Evolutionary conservation across 2,329 filamentous ascomycete species (phyloP), one percentile per base, ranked within the genome.

Genomic region (Phyllosticta capitalensis): DNA sequence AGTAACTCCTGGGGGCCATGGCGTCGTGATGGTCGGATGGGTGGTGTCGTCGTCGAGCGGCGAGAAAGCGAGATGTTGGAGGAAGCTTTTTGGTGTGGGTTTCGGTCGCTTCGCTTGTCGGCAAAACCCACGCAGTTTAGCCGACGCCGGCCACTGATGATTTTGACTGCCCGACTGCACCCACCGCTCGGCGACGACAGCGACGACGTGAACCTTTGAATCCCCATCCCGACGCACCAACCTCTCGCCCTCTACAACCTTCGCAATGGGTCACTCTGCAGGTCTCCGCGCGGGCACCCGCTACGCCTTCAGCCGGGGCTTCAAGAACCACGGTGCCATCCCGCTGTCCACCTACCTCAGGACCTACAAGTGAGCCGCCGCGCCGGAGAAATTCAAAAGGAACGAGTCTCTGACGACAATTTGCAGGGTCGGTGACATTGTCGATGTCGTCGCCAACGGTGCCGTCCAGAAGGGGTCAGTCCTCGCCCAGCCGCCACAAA

Each of bases 401-500:
- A 20, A n/a, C 50, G 38, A 19, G 58, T 55, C 60, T 56, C 49
- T 57, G 33, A 51, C 51, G 24, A 20, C 6, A 28, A 49, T 38
- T 61, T 67, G 64, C 71, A 90, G 87, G 78, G 94, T 99, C 75
- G 94, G 94, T 78, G 94, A 99, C 75, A 96, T 97, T 72, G 94
- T 99, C 75, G 94, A 99, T 78, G 90, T 99, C 78, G 95, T 95
- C 81, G 89, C 89, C 75, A 97, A 99, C 83, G 94, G 92, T 88
- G 94, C 91, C 75, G 89, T 95, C 67, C 92, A 96, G 83, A 95
- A 96, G 86, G 92, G 91, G 89, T 94, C 82, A 86, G 87, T 81
- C 21, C 50, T 30, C 51, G 49, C 49, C 50, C 45, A 50, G 21
- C 54, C 17, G 9, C 53, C 12, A 45, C 26, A 26, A 19, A 26